These are phyloP conservation scores for Amanita molliuscula DNA, from an alignment of 768 basidiomycete species.

Conservation along the genomic window DNA sequence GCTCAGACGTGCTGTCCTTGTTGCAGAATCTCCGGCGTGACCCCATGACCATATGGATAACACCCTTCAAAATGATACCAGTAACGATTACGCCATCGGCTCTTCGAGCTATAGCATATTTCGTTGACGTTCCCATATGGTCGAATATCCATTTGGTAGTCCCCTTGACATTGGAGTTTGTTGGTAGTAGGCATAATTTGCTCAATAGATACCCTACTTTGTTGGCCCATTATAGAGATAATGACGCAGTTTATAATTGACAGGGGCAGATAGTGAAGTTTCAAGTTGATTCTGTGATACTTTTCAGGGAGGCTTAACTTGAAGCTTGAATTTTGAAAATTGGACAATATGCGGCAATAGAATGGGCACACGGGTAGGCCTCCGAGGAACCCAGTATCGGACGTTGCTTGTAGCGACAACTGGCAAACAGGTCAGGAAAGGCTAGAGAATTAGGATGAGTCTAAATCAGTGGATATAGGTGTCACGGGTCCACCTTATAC, in stretches of 20 bases:
- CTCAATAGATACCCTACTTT: constrained; percentile 4
- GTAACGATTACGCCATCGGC: neutral
- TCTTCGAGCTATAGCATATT: neutral
- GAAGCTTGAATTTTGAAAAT: neutral
- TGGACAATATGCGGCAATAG: neutral
- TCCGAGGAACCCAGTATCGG: neutral
- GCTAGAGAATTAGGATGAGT: neutral
- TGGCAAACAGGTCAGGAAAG: neutral
- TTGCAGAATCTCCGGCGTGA: neutral
- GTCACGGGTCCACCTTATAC: neutral
- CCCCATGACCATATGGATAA: neutral
- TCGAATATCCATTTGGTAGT: constrained; percentile 7
- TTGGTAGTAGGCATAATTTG: neutral
- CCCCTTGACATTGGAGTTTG: constrained; percentile 4
- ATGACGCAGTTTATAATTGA: neutral
- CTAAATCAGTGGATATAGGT: neutral
- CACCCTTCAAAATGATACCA: neutral
- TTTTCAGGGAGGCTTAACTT: neutral
- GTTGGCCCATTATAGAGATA: neutral
- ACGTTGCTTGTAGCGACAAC: neutral
- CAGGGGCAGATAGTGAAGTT: neutral
- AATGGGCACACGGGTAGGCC: neutral
- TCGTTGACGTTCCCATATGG: constrained; percentile 7
- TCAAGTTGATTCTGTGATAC: neutral
- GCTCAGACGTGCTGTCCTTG: neutral